Base-by-base conservation (phyloP, 2,329 filamentous ascomycete genomes). In the Scedosporium boydii region DNA sequence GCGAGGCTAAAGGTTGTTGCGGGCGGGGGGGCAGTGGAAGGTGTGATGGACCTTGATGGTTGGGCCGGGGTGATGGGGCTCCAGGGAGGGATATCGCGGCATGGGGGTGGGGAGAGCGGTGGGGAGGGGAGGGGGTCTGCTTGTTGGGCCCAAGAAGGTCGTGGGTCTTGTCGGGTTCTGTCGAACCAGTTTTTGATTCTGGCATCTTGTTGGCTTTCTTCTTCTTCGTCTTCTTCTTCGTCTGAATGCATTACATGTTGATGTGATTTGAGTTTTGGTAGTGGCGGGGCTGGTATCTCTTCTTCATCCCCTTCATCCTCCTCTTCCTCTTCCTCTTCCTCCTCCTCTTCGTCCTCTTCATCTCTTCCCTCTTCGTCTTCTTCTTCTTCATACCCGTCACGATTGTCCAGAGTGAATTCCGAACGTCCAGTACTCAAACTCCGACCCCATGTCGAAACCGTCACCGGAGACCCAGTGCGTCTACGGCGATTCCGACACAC, bases 241-340 rank as follows among this genome's bases (percentile, higher is more conserved):
- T 38, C 34, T 12, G 34, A 38, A 38, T 38, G 9, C 10, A 38
- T 12, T 38, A 38, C 34, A 38, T 38, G 9, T 38, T 38, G 34
- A 38, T 38, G 10, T 38, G 34, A 38, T 38, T 14, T 38, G 34
- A 38, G 34, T 12, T 38, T 38, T 38, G 34, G 34, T 38, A 6
- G 34, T 38, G 34, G 34, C 4, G 34, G 34, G 34, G 34, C 34
- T 14, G 34, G 10, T 38, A 38, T 12, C 6, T 41, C 7, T 3
- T 58, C n/a, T 41, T 41, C 29, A n/a, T n/a, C 16, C 38, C 38
- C n/a, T 5, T 42, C 29, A 9, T 41, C 29, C 27, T 34, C 66
- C 68, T 61, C 69, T 67, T 51, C 66, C 68, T 61, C 69, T 67
- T 51, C 66, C 68, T 26, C 70, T 63, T 63, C 42, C 34, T 59